Percentiles rank a stretch among this genome's conserved stretches.
Conservation (phyloP, 2,329 filamentous ascomycete species). For the Alternaria postmessia region DNA sequence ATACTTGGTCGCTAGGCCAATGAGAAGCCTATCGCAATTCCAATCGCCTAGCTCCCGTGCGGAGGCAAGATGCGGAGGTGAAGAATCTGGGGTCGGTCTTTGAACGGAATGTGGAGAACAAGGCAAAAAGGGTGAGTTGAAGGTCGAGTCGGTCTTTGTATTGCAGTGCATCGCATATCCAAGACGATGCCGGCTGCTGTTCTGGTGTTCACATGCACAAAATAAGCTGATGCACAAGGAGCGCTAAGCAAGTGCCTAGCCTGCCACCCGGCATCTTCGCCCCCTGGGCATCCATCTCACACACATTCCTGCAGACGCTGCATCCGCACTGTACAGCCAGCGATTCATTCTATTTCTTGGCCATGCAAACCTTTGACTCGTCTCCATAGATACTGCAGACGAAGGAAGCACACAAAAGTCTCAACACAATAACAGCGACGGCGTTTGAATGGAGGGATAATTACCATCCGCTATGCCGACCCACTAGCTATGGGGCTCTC, state of each 20-base stretch:
- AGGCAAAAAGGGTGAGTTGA: background rate
- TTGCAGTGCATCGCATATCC: background rate
- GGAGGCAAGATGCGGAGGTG: slow-evolving; percentile 10
- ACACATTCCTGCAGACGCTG: background rate
- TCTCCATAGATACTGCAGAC: background rate
- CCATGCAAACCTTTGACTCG: slow-evolving; percentile 1
- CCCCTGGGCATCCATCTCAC: background rate
- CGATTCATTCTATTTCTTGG: background rate
- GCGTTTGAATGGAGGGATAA: slow-evolving; percentile 36
- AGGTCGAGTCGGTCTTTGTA: slow-evolving; percentile 17
- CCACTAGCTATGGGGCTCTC: slow-evolving; percentile 18
- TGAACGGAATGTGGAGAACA: slow-evolving; percentile 17
- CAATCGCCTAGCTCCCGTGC: slow-evolving; percentile 4
- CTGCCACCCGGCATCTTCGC: background rate
- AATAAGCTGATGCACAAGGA: background rate
- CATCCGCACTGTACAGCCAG: background rate
- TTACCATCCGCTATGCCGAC: slow-evolving; percentile 17
- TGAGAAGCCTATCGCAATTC: slow-evolving; percentile 1
- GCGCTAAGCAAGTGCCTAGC: slow-evolving; percentile 5
- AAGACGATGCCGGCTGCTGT: background rate
- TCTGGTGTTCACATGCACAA: slow-evolving; percentile 7
- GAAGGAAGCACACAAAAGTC: background rate
- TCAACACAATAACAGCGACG: slow-evolving; percentile 7
- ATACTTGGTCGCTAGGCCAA: background rate
- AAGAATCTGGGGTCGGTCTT: slow-evolving; percentile 32